Percentiles rank a stretch among this genome's conserved stretches.
Evolutionary conservation across 768 basidiomycete species (phyloP).

Genomic region (Russula sp.): DNA sequence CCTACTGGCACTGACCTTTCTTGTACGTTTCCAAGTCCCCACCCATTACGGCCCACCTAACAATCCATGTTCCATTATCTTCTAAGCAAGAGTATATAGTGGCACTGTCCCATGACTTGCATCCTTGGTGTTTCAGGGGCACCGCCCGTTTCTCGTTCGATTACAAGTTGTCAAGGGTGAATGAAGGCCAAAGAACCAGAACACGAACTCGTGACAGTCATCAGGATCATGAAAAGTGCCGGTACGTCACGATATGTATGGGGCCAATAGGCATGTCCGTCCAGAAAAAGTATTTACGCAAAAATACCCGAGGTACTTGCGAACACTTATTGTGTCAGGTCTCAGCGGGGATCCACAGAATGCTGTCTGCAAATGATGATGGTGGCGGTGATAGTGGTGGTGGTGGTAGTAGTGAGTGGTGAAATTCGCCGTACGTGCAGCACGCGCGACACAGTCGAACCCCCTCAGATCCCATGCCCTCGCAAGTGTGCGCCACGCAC

Average conservation of each 20-base stretch:
- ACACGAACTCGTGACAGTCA: not conserved
- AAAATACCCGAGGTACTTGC: not conserved
- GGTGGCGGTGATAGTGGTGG: too few species aligned
- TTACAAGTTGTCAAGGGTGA: not conserved
- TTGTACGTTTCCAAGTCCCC: not conserved
- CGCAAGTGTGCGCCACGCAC: too few species aligned
- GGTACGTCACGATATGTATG: slow-evolving; percentile 1
- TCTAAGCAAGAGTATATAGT: not conserved
- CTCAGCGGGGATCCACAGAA: not conserved
- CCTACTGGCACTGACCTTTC: not conserved
- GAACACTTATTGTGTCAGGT: not conserved
- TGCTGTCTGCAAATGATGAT: not conserved
- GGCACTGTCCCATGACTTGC: slow-evolving; percentile 2
- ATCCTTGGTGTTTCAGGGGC: not conserved
- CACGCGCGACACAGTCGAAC: too few species aligned
- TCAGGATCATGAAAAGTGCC: not conserved
- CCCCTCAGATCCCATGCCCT: too few species aligned
- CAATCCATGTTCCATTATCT: not conserved
- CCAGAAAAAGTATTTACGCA: not conserved
- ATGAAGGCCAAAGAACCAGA: not conserved
- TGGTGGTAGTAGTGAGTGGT: too few species aligned
- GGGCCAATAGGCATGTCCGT: too few species aligned
- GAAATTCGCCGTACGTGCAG: too few species aligned
- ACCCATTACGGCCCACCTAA: not conserved
- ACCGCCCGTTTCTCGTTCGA: not conserved